Conservation (phyloP, 2,329 filamentous ascomycete species). For the Curvularia verruculosa region DNA sequence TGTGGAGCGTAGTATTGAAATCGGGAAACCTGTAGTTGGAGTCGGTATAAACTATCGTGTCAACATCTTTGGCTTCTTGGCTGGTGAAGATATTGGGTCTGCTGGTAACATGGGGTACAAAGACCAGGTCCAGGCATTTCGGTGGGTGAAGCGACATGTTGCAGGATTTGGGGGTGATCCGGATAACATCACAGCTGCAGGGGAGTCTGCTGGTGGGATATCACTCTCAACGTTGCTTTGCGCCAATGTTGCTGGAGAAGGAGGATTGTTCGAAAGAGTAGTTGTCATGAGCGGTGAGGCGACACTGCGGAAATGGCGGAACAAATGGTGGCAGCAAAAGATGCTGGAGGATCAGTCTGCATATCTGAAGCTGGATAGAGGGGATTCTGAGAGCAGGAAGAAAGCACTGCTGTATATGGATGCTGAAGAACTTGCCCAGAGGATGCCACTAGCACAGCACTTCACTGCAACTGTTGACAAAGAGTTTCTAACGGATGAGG, state of each 20-base stretch:
- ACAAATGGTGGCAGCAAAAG: slow-evolving; percentile 33
- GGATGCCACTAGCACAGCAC: slow-evolving; percentile 35
- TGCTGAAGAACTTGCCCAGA: slow-evolving; percentile 28
- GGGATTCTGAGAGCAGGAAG: slow-evolving; percentile 17
- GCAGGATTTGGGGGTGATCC: slow-evolving; percentile 50
- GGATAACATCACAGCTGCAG: slow-evolving; percentile 48
- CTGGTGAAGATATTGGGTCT: slow-evolving; percentile 54
- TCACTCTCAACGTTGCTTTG: slow-evolving; percentile 37
- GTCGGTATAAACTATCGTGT: slow-evolving; percentile 48
- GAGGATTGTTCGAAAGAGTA: slow-evolving; percentile 35
- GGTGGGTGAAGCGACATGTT: slow-evolving; percentile 50
- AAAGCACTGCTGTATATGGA: slow-evolving; percentile 23
- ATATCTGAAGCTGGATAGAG: slow-evolving; percentile 23
- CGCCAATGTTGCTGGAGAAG: slow-evolving; percentile 30
- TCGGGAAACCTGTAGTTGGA: slow-evolving; percentile 54
- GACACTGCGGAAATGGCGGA: slow-evolving; percentile 37
- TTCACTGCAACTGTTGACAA: slow-evolving; percentile 36
- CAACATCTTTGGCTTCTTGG: slow-evolving; percentile 47
- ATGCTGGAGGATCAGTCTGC: slow-evolving; percentile 34
- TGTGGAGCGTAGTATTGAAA: slow-evolving; percentile 52
- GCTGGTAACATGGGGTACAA: slow-evolving; percentile 42
- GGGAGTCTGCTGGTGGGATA: slow-evolving; percentile 56
- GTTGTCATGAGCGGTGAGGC: slow-evolving; percentile 42
- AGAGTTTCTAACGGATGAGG: slow-evolving; percentile 26
- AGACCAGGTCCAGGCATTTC: slow-evolving; percentile 46